Percentiles rank a stretch among this genome's conserved stretches.
These are phyloP conservation scores for Wickerhamomyces queroliae DNA, from an alignment of 805 yeast genomes.

Conservation along the genomic window DNA sequence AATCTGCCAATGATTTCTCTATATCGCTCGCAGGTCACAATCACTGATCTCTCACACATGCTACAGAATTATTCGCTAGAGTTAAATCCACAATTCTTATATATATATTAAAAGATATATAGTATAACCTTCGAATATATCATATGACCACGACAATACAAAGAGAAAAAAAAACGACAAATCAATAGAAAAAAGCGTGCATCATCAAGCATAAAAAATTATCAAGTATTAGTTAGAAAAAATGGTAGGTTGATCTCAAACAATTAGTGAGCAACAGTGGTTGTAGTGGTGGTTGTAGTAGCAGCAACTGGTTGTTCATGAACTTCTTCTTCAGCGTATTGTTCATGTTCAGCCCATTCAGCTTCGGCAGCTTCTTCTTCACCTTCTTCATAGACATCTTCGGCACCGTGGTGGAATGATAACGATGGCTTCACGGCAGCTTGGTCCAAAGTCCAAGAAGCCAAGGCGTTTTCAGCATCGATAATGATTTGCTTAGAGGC, in stretches of 20 bases:
- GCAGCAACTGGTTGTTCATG: not conserved
- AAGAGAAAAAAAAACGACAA: not conserved
- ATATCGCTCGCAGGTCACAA: not conserved
- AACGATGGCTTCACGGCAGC: conserved; percentile 94
- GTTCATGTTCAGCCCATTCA: conserved; percentile 22
- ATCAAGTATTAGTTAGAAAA: too few relatives aligned
- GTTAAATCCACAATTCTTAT: not conserved
- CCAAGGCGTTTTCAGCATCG: conserved; percentile 93
- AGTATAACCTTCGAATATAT: too few relatives aligned
- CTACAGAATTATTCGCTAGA: too few relatives aligned
- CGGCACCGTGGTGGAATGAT: conserved; percentile 71
- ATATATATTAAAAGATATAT: not conserved
- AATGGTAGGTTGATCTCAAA: too few relatives aligned
- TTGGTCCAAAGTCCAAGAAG: conserved; percentile 93
- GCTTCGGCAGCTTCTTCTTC: conserved; percentile 36
- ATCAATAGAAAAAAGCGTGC: not conserved
- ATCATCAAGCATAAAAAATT: not conserved
- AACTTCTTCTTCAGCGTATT: conserved; percentile 12
- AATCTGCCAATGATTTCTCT: not conserved
- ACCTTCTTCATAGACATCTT: conserved; percentile 49
- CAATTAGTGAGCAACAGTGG: not conserved
- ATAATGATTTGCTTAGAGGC: conserved; percentile 96
- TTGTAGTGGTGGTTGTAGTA: not conserved
- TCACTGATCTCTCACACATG: too few relatives aligned
- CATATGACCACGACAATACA: too few relatives aligned